Evolutionary conservation across 2,329 filamentous ascomycete species (phyloP).

Genomic region (Bertia moriformis): DNA sequence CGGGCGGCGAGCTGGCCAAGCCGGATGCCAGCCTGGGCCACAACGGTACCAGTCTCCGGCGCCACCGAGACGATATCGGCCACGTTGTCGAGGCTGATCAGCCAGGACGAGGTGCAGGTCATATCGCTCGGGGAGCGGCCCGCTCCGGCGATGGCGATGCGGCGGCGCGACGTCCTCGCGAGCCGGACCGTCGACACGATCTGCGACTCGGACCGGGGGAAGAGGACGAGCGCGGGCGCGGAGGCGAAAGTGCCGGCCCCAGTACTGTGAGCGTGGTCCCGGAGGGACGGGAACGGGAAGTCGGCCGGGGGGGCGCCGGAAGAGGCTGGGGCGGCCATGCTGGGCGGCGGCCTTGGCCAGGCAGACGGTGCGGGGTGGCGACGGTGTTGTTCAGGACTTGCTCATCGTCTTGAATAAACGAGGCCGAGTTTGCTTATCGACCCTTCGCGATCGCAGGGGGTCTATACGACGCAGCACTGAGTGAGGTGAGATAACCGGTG

Average conservation of each 20-base stretch:
- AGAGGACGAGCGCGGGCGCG: conserved; percentile 55
- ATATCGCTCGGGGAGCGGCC: conserved; percentile 58
- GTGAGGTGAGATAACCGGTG: no score
- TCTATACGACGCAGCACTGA: no score
- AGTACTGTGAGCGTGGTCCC: no score
- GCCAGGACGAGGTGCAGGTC: conserved; percentile 59
- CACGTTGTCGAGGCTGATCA: conserved; percentile 56
- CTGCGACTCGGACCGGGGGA: conserved; percentile 46
- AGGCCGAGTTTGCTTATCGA: no score
- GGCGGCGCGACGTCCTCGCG: conserved; percentile 48
- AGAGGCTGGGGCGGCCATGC: no score
- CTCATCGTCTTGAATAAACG: no score
- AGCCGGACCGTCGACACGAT: conserved; percentile 54
- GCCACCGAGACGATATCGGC: conserved; percentile 39
- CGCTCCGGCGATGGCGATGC: conserved; percentile 53
- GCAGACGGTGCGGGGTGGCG: no score
- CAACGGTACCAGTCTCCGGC: conserved; percentile 39
- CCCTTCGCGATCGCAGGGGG: no score
- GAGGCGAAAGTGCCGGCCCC: conserved; percentile 63
- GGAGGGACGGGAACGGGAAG: no score
- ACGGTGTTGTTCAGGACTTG: no score
- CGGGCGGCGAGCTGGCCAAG: conserved; percentile 40
- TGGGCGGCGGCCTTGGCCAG: no score
- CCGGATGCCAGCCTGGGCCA: conserved; percentile 53
- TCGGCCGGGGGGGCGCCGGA: no score